Conservation (phyloP, 768 basidiomycete genomes). For the Lactarius quietus region DNA sequence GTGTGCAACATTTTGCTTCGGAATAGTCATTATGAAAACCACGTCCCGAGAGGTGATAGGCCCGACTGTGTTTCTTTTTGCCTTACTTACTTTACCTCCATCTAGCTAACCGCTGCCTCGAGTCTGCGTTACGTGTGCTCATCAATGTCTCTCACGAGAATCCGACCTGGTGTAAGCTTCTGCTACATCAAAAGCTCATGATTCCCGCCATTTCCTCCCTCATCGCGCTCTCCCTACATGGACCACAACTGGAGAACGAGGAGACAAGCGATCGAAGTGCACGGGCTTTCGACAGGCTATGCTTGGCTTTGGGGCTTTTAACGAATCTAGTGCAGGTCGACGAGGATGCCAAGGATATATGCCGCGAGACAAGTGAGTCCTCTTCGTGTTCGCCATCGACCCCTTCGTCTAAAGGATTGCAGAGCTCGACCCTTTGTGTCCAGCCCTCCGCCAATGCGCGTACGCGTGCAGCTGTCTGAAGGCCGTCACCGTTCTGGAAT, state of each 20-base stretch:
- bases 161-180: slow-evolving; percentile 49
- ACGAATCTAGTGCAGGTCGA: slow-evolving; percentile 70
- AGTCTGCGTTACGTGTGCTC: slow-evolving; percentile 59
- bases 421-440: slow-evolving; percentile 55
- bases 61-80: background rate
- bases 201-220: slow-evolving; percentile 48
- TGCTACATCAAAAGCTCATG: slow-evolving; percentile 46
- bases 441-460: slow-evolving; percentile 48
- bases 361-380: slow-evolving; percentile 50
- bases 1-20: slow-evolving; percentile 41
- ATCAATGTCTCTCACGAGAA: slow-evolving; percentile 69
- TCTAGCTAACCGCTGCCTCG: slow-evolving; percentile 47
- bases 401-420: background rate
- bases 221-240: slow-evolving; percentile 40
- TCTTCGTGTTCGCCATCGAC: slow-evolving; percentile 1
- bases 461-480: slow-evolving; percentile 50
- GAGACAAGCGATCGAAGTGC: slow-evolving; percentile 32
- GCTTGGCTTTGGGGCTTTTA: slow-evolving; percentile 69
- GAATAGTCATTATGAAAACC: slow-evolving; percentile 26
- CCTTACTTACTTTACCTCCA: slow-evolving; percentile 13
- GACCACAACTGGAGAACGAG: slow-evolving; percentile 21
- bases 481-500: slow-evolving; percentile 45
- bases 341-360: slow-evolving; percentile 43
- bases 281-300: slow-evolving; percentile 62
- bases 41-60: slow-evolving; percentile 14